Conservation (phyloP, 352 stramenopile species). For the Pythium monospermum region DNA sequence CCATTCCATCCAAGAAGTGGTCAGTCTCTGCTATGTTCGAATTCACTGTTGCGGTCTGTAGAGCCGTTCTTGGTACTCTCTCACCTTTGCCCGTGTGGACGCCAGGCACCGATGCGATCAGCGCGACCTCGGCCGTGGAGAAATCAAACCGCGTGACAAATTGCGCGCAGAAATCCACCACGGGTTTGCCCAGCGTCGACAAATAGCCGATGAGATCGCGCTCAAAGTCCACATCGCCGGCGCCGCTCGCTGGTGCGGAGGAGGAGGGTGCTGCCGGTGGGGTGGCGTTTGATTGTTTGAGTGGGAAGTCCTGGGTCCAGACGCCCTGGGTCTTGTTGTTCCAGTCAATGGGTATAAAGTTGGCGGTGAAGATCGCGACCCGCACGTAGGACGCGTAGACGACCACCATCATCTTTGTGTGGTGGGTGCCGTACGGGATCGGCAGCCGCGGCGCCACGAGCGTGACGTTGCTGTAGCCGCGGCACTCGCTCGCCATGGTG, state of each 20-base stretch:
- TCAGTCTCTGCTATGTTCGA: too few species aligned
- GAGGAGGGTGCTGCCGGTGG: not conserved
- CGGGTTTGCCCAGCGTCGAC: conserved; percentile 35
- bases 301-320: conserved; percentile 78
- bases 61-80: too few species aligned
- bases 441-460: conserved; percentile 59
- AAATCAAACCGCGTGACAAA: conserved; percentile 58
- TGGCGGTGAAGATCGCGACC: conserved; percentile 82
- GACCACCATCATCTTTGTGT: conserved; percentile 84
- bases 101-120: conserved; percentile 68
- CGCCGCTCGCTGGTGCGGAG: too few species aligned
- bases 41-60: too few species aligned
- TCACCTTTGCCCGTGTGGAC: conserved; percentile 63
- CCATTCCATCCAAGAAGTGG: too few species aligned
- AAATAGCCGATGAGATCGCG: conserved; percentile 60
- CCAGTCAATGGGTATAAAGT: conserved; percentile 79
- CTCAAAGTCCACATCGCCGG: conserved; percentile 41
- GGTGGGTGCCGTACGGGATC: conserved; percentile 82
- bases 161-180: conserved; percentile 44
- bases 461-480: conserved; percentile 53
- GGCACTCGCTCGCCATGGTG: conserved; percentile 53
- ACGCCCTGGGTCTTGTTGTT: conserved; percentile 81
- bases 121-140: conserved; percentile 39
- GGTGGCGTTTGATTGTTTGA: conserved; percentile 24
- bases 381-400: conserved; percentile 59